phyloP scores from a whole-genome alignment of 768 basidiomycete genomes.

The Mycena olivaceomarginata region DNA sequence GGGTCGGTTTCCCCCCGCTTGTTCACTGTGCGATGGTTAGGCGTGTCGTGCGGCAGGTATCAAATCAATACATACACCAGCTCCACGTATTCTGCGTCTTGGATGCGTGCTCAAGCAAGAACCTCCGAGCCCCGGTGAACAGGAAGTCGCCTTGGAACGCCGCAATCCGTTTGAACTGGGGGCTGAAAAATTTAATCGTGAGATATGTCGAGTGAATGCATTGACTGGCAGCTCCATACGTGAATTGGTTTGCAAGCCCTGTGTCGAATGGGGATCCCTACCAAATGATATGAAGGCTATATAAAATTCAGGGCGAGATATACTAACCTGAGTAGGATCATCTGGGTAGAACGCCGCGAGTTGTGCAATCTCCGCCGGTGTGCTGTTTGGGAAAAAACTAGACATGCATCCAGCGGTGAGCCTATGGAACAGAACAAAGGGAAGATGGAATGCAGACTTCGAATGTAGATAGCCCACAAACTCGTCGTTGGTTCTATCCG shows the following conservation, averaged over 20 bases:
- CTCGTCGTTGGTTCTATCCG: constrained; percentile 40
- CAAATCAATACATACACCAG: constrained; percentile 24
- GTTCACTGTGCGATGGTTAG: constrained; percentile 18
- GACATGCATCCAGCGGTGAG: too few relatives aligned
- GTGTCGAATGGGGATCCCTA: constrained; percentile 41
- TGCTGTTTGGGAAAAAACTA: constrained; percentile 26
- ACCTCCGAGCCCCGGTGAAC: constrained; percentile 27
- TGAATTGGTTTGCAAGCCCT: constrained; percentile 24
- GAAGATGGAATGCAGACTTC: not conserved
- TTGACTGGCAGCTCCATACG: not conserved
- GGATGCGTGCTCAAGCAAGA: constrained; percentile 35
- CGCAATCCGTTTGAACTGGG: constrained; percentile 39
- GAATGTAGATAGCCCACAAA: constrained; percentile 29
- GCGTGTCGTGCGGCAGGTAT: not conserved
- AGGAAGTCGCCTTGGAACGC: constrained; percentile 36
- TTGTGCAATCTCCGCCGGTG: constrained; percentile 18
- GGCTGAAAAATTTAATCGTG: not conserved
- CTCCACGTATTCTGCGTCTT: constrained; percentile 35
- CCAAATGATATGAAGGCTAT: not conserved
- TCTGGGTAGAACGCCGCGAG: constrained; percentile 32
- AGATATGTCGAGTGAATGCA: too few relatives aligned
- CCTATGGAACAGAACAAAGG: not conserved
- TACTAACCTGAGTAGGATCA: constrained; percentile 12
- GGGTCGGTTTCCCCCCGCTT: constrained; percentile 33
- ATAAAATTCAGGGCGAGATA: not conserved